Evolutionary conservation across 306 rosid genomes (phyloP).

Genomic region (Pyrus betulifolia): DNA sequence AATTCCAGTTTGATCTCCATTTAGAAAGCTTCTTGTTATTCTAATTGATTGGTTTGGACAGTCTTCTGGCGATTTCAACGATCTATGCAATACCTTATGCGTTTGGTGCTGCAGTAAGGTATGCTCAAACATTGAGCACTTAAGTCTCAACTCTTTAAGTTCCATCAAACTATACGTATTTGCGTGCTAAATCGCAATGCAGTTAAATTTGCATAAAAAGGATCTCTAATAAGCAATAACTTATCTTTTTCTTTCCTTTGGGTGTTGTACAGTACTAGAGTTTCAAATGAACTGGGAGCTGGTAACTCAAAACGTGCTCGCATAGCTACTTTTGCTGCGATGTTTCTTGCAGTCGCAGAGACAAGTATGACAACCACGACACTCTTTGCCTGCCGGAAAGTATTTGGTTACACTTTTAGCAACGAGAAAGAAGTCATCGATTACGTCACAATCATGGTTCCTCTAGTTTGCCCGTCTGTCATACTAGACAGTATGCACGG

Average conservation of each 20-base stretch:
- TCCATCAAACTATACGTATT: not conserved
- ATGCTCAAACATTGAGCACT: not conserved
- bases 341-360: conserved; percentile 36
- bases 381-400: conserved; percentile 37
- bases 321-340: conserved; percentile 34
- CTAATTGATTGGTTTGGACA: not conserved
- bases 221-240: not conserved
- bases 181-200: not conserved
- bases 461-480: conserved; percentile 42
- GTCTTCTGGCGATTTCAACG: conserved; percentile 3
- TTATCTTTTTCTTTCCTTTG: not conserved
- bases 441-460: conserved; percentile 61
- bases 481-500: conserved; percentile 56
- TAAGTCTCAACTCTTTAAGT: not conserved
- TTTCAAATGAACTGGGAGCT: conserved; percentile 74
- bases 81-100: conserved; percentile 13
- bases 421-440: conserved; percentile 57
- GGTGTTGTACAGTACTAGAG: conserved; percentile 39
- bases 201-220: not conserved
- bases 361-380: conserved; percentile 24
- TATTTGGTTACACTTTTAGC: conserved; percentile 56
- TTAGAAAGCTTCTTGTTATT: not conserved
- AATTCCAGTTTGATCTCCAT: not conserved
- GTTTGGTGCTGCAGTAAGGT: conserved; percentile 20
- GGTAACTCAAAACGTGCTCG: conserved; percentile 53